Conservation (phyloP, 2,329 filamentous ascomycete species). For the Fusarium mundagurra region DNA sequence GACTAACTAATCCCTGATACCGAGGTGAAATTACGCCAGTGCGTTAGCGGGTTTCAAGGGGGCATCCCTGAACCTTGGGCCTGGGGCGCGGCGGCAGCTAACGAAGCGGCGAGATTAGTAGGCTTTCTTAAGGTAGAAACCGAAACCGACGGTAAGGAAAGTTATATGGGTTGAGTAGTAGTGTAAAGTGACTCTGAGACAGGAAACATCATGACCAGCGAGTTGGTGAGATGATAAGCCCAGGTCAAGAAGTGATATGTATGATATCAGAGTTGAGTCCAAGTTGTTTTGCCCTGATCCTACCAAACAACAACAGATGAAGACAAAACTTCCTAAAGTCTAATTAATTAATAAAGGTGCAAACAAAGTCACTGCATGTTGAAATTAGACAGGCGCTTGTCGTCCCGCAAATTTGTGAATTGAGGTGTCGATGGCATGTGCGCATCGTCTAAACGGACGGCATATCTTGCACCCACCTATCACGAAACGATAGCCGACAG, state of each 20-base stretch:
- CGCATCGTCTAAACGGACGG: slow-evolving; percentile 35
- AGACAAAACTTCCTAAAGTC: slow-evolving; percentile 8
- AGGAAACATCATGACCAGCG: not conserved
- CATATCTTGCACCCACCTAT: slow-evolving; percentile 46
- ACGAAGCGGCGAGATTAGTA: slow-evolving; percentile 36
- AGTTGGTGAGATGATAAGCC: not conserved
- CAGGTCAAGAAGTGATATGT: not conserved
- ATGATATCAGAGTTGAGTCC: not conserved
- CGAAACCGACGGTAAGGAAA: slow-evolving; percentile 25
- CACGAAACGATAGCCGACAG: slow-evolving; percentile 33
- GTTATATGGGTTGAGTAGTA: not conserved
- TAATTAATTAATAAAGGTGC: slow-evolving; percentile 10
- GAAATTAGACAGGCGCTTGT: slow-evolving; percentile 34
- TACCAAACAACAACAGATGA: slow-evolving; percentile 1
- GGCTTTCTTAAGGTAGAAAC: slow-evolving; percentile 14
- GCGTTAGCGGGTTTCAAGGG: slow-evolving; percentile 65
- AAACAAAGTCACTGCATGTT: slow-evolving; percentile 21
- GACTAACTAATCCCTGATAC: slow-evolving; percentile 54
- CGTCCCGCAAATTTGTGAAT: slow-evolving; percentile 31
- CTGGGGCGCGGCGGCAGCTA: slow-evolving; percentile 36
- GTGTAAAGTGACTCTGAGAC: not conserved
- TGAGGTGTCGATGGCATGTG: slow-evolving; percentile 32
- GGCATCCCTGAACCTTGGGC: slow-evolving; percentile 46
- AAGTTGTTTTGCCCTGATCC: not conserved
- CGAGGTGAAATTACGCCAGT: slow-evolving; percentile 59